Conservation (phyloP, 129 eudicot genomes). For the Dittrichia graveolens region DNA sequence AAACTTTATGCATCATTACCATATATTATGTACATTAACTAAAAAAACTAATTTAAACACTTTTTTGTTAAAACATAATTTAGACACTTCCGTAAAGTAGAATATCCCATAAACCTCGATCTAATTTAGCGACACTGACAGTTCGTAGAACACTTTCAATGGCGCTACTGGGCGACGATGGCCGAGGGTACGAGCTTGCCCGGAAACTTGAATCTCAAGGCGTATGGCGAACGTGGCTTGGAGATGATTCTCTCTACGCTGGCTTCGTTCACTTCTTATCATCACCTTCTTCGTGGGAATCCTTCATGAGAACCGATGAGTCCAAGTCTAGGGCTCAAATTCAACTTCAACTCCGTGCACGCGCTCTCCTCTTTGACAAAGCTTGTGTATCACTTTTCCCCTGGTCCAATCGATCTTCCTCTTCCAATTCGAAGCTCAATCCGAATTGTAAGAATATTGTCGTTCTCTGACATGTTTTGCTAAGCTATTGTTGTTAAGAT, state of each 20-base stretch:
- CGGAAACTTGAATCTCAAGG: conserved; percentile 83
- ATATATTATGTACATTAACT: too few relatives aligned
- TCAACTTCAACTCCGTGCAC: conserved; percentile 84
- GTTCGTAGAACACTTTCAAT: conserved; percentile 22
- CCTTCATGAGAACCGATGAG: conserved; percentile 63
- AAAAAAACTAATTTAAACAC: too few relatives aligned
- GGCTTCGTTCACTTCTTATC: conserved; percentile 61
- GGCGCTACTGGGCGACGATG: conserved; percentile 91
- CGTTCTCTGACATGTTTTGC: conserved; percentile 3
- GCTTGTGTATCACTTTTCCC: conserved; percentile 63
- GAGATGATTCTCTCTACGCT: conserved; percentile 75
- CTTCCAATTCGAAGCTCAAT: conserved; percentile 68
- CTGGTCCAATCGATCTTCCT: conserved; percentile 32
- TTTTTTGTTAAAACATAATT: too few relatives aligned
- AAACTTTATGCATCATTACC: too few relatives aligned
- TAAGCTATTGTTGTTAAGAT: neutral
- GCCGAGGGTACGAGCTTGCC: conserved; percentile 94
- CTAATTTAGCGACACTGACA: neutral
- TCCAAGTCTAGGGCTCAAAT: conserved; percentile 63
- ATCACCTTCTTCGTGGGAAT: conserved; percentile 74
- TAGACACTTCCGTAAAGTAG: too few relatives aligned
- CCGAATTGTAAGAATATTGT: conserved; percentile 59
- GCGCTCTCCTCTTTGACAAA: conserved; percentile 97
- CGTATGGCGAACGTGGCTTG: conserved; percentile 91
- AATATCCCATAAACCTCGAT: neutral